These are phyloP conservation scores for Ceratocystis destructans DNA, from an alignment of 2,329 filamentous ascomycete species.

Conservation along the genomic window DNA sequence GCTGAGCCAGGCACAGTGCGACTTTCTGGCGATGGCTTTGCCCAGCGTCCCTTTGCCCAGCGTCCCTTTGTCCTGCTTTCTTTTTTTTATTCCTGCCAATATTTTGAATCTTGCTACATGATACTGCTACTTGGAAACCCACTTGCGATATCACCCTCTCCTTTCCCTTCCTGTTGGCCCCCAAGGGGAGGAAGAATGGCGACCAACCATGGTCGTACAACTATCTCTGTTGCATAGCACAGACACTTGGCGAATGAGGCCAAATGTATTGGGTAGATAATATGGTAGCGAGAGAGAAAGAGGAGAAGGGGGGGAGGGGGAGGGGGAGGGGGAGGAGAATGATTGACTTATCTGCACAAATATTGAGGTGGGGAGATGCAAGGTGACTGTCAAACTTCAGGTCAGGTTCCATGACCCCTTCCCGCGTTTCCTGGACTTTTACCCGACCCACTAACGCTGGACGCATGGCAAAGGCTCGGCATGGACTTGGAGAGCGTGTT, in stretches of 20 bases:
- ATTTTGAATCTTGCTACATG: background rate
- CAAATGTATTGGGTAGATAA: background rate
- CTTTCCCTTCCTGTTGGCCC: background rate
- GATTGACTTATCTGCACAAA: no score
- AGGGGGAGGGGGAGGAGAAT: background rate
- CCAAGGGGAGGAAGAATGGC: background rate
- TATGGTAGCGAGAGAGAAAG: background rate
- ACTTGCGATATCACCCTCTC: background rate
- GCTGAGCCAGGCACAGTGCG: no score
- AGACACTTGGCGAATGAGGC: background rate
- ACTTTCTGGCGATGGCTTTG: slow-evolving; percentile 1
- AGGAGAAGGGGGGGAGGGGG: background rate
- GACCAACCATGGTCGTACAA: background rate
- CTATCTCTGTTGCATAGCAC: background rate
- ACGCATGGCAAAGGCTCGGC: no score
- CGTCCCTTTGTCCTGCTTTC: background rate
- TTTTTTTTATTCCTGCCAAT: background rate
- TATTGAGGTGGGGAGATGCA: no score
- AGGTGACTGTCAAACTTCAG: no score
- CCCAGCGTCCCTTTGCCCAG: background rate
- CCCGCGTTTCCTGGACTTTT: no score
- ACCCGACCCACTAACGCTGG: no score
- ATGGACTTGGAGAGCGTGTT: no score
- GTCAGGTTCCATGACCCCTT: no score
- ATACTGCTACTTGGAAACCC: background rate